Evolutionary conservation across 1,284 basidiomycete species (phyloP), one percentile per base, ranked within the genome.

Genomic region (Microbotryum silenes-acaulis): DNA sequence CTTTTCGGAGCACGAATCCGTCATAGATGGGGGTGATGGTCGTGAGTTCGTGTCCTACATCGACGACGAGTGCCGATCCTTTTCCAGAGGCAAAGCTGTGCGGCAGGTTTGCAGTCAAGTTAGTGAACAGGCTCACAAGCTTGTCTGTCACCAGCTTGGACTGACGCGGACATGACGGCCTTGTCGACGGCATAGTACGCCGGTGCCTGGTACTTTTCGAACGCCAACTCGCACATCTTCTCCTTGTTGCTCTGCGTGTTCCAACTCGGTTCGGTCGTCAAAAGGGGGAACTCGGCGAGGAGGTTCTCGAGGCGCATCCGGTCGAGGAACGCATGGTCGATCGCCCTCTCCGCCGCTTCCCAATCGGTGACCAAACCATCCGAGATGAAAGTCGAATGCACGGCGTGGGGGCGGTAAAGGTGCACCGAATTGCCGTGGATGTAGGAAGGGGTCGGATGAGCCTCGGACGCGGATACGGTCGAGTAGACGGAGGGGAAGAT

Each of bases 151-250:
- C 21, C 23, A 5, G 12, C 14, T 47, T 52, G 6, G 12, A 80
- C 88, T 72, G 76, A 93, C 87, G 92, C 88, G 75, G 90, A 94
- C 57, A 98, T 78, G 18, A 98, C 94, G n/a, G 89, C 88, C 27
- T 89, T 87, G 74, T 97, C 97, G 42, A 94, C 92, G 56, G 97
- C 88, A 75, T 98, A 99, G 77, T 96, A 92, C 1, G 94, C 96
- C 3, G 96, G 96, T 9, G 87, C 88, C 56, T 89, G 80, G 71
- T 97, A 92, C 65, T 93, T 87, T 77, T 99, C 96, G 73, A 98
- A 98, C 78, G 94, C 91, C 61, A 98, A 86, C 77, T 98, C 91
- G 16, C 91, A 88, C 85, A 97, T 88, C 55, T 85, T 82, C 77
- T 97, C 92, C 54, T 94, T 80, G 72, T 93, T 91, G 23, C 85